Conservation (phyloP, 768 basidiomycete species). For the Leccinum ochraceum region DNA sequence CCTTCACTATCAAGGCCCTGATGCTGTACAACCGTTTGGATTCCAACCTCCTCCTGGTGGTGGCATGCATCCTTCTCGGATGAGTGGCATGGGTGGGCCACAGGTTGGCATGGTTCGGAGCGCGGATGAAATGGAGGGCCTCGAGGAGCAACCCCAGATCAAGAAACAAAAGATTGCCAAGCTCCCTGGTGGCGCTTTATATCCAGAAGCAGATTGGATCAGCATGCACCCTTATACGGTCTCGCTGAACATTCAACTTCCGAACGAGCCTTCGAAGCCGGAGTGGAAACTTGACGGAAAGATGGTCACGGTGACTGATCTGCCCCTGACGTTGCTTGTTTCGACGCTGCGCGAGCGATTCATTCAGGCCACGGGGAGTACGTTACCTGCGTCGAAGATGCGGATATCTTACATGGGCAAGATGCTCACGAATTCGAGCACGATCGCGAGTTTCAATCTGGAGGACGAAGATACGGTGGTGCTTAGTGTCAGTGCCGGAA, state of each 20-base stretch:
- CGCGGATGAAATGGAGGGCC: slow-evolving; percentile 80
- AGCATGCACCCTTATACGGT: slow-evolving; percentile 91
- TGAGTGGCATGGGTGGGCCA: slow-evolving; percentile 59
- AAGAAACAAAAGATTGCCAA: slow-evolving; percentile 89
- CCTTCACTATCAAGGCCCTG: slow-evolving; percentile 81
- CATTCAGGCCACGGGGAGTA: slow-evolving; percentile 71
- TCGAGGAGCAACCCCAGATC: slow-evolving; percentile 72
- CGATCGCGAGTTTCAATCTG: slow-evolving; percentile 85
- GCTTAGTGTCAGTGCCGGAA: slow-evolving; percentile 72
- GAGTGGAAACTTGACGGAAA: slow-evolving; percentile 93
- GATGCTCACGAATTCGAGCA: slow-evolving; percentile 83
- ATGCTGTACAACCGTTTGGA: slow-evolving; percentile 76
- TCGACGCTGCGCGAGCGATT: slow-evolving; percentile 91
- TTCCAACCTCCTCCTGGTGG: slow-evolving; percentile 70
- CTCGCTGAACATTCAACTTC: slow-evolving; percentile 81
- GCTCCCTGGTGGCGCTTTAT: slow-evolving; percentile 78
- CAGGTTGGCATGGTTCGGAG: slow-evolving; percentile 74
- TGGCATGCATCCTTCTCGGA: slow-evolving; percentile 68
- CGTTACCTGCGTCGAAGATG: slow-evolving; percentile 79
- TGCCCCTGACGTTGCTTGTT: slow-evolving; percentile 82
- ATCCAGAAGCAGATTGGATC: slow-evolving; percentile 90
- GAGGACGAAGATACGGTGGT: slow-evolving; percentile 88
- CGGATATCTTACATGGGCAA: slow-evolving; percentile 78
- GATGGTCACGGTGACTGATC: slow-evolving; percentile 73
- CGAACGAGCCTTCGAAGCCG: slow-evolving; percentile 76